Percentiles rank a stretch among this genome's conserved stretches.
These are phyloP conservation scores for Calonectria hawksworthii DNA, from an alignment of 2,329 filamentous ascomycete species.

Conservation along the genomic window DNA sequence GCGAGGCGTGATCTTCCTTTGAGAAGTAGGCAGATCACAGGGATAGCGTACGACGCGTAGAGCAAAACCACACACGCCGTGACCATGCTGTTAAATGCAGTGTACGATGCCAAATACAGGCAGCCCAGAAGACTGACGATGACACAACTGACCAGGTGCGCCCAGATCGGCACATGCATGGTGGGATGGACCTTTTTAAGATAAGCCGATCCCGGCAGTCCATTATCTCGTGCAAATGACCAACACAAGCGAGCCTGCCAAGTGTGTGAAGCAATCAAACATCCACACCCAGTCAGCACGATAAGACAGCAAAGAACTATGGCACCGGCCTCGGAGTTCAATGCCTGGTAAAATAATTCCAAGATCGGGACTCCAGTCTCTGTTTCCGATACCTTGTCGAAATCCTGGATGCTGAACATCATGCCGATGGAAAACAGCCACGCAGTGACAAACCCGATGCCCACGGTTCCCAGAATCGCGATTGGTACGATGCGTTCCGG, in stretches of 20 bases:
- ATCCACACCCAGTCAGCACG: conserved; percentile 16
- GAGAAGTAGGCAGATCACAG: conserved; percentile 12
- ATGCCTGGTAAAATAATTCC: conserved; percentile 22
- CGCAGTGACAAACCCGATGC: conserved; percentile 24
- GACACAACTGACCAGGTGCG: conserved; percentile 3
- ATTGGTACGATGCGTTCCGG: conserved; percentile 16
- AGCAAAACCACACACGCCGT: conserved; percentile 23
- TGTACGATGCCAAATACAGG: conserved; percentile 9
- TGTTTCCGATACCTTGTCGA: conserved; percentile 13
- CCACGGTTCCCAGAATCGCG: conserved; percentile 25
- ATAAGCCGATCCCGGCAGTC: conserved; percentile 11
- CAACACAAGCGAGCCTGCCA: conserved; percentile 27
- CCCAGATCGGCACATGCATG: conserved; percentile 15
- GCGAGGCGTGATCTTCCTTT: conserved; percentile 10
- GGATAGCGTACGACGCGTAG: conserved; percentile 19
- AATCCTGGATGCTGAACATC: conserved; percentile 32
- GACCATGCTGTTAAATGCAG: conserved; percentile 24
- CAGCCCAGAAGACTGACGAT: conserved; percentile 2
- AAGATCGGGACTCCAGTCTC: conserved; percentile 25
- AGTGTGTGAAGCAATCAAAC: conserved; percentile 26
- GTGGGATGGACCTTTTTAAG: neutral
- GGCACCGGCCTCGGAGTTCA: conserved; percentile 8
- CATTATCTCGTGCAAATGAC: conserved; percentile 28
- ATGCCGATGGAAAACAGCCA: conserved; percentile 26
- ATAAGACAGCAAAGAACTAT: conserved; percentile 22